phyloP scores from a whole-genome alignment of 371 early-diverging fungal genomes.

The Sporodiniella umbellata region DNA sequence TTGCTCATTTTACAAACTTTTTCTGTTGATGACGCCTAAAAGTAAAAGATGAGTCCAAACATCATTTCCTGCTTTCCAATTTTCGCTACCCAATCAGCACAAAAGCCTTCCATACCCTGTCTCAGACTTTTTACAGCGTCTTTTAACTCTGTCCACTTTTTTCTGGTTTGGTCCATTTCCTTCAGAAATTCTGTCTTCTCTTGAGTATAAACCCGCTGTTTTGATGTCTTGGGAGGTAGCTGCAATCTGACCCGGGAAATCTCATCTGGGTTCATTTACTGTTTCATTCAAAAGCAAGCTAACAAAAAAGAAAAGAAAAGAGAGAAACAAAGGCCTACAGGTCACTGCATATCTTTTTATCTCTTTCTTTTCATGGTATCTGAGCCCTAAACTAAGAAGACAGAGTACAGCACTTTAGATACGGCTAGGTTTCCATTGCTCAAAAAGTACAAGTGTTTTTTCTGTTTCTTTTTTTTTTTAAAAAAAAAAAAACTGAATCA shows the following conservation, averaged over 20 bases:
- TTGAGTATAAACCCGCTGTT: conserved; percentile 5
- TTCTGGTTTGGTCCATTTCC: conserved; percentile 46
- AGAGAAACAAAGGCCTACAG: conserved; percentile 1
- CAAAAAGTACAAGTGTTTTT: too few species aligned
- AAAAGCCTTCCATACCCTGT: conserved; percentile 58
- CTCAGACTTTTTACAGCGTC: conserved; percentile 52
- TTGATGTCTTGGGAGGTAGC: background rate
- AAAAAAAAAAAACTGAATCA: too few species aligned
- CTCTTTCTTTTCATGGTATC: too few species aligned
- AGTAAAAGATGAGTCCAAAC: background rate
- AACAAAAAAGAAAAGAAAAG: too few species aligned
- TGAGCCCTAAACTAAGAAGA: too few species aligned
- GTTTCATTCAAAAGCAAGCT: conserved; percentile 22
- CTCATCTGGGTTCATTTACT: conserved; percentile 40
- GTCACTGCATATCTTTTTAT: background rate
- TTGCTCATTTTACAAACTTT: conserved; percentile 20
- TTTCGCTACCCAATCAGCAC: conserved; percentile 43
- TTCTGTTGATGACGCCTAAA: conserved; percentile 19
- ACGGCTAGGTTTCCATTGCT: too few species aligned
- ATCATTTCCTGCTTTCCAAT: background rate
- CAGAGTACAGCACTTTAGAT: too few species aligned
- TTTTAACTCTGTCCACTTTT: conserved; percentile 51
- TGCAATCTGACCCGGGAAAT: conserved; percentile 21
- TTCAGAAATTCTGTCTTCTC: conserved; percentile 24
- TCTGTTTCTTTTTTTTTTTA: too few species aligned